Evolutionary conservation across 2,329 filamentous ascomycete genomes (phyloP), one percentile per base, ranked within the genome.

Genomic region (Paecilomyces sp.): DNA sequence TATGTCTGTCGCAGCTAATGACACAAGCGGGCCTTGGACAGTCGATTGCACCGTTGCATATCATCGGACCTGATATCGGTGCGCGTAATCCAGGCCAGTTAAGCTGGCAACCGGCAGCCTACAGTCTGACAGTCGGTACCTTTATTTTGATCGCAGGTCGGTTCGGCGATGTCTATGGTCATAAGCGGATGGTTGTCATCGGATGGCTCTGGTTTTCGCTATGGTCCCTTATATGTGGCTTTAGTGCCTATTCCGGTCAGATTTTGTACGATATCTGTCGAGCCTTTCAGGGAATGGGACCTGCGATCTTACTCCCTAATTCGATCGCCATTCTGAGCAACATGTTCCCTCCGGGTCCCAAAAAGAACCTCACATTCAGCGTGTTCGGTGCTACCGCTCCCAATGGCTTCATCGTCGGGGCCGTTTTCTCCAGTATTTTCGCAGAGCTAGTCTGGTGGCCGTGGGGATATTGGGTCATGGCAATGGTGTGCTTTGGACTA

Each of bases 111-210:
- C 72, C 79, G 56, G 79, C 80, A 12, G 77, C 76, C 11, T 83
- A 80, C 66, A 75, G 74, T 50, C 70, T 83, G 51, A 80, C 79
- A 0, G 75, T 79, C 2, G 80, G 81, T 11, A 81, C 77, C 3
- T 81, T 82, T 64, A 81, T 83, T 57, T 72, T 83, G 8, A 65
- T 80, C 2, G 76, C 79, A 1, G 81, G 80, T 0, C 74, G 80
- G 2, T 71, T 82, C 2, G 80, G 80, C 12, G 80, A 82, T 66
- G 62, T 81, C 31, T 81, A 78, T 59, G 81, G 81, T 6, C 77
- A 81, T 66, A 81, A 80, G 67, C 71, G 66, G 3, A 72, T 83
- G 60, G 75, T 83, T 60, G 65, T 83, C 25, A 67, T 79, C 31
- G 81, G 81, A 0, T 82, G 77, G 61, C 55, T 70, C 41, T 83